Base-by-base conservation (phyloP, 441 rosid genomes). In the Biscutella laevigata region DNA sequence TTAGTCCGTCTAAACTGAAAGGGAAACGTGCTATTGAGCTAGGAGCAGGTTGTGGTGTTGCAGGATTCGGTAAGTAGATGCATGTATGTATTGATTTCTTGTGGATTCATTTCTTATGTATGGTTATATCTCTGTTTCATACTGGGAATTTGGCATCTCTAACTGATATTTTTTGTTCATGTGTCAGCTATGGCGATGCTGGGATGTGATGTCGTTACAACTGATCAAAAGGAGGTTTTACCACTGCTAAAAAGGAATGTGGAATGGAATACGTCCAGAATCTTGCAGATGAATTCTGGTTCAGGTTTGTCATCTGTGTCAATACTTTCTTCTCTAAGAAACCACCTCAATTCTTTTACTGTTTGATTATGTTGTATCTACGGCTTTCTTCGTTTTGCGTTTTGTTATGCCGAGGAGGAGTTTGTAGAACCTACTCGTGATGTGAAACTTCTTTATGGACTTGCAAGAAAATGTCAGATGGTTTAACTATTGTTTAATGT, bases 11-110 rank as follows among this genome's bases (percentile, higher is more conserved):
- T 36, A 91, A 82, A 71, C 81, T 91, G 36, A 83, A 85, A 78
- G 95, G 98, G 61, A 88, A 83, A 67, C 94, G 87, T 41, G 95
- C 59, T 29, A 77, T 91, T 51, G 96, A 91, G 70, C 95, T 91
- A 40, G 98, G 98, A 64, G 96, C 96, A 0, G 98, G 98, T 56
- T 91, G 98, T 57, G 96, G 98, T 25, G 94, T 91, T 33, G 91
- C 96, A 38, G 95, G 96, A 46, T 88, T 88, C 66, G 98, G 96
- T 83, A 72, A 64, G 92, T 73, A 51, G 62, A 24, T 50, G 19
- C 64, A 62, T 69, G 55, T 40, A 50, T 48, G 51, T 20, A 40
- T 45, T 28, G 36, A 57, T 65, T 21, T 30, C 29, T 58, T 3
- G 12, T 63, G 30, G 60, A 52, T 16, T 17, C 41, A 38, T 11